phyloP scores from a whole-genome alignment of 2,329 filamentous ascomycete species.

The Colletotrichum caudatum region DNA sequence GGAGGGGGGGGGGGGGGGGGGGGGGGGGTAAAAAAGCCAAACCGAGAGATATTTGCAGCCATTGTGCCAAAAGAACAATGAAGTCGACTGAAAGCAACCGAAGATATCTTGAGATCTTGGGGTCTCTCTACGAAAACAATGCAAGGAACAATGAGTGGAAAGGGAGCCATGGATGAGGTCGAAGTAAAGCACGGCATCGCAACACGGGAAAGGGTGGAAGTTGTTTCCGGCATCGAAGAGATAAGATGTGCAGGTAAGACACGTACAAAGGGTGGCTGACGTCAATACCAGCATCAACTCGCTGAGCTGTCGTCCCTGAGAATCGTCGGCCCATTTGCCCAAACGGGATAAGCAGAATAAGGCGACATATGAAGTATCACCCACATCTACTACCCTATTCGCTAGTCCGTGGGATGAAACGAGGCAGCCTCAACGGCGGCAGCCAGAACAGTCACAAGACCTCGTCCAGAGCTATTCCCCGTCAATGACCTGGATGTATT shows the following conservation, averaged over 20 bases:
- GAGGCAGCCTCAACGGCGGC: constrained; percentile 33
- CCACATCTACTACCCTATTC: constrained; percentile 28
- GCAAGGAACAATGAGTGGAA: neutral
- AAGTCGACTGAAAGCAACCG: neutral
- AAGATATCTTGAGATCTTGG: neutral
- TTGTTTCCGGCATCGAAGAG: neutral
- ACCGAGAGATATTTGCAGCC: neutral
- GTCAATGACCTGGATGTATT: constrained; percentile 15
- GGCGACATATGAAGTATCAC: constrained; percentile 42
- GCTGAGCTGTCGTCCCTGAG: neutral
- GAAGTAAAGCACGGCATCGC: neutral
- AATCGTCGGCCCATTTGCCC: constrained; percentile 17
- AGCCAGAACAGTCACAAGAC: constrained; percentile 30
- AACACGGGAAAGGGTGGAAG: neutral
- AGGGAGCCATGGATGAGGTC: neutral
- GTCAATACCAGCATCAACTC: constrained; percentile 14
- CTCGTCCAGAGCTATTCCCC: constrained; percentile 4
- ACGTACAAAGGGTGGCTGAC: constrained; percentile 29
- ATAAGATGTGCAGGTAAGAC: neutral
- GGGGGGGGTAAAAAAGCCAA: too few relatives aligned
- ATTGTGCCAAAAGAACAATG: constrained; percentile 25
- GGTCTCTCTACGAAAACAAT: neutral
- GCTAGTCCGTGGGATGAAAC: constrained; percentile 36
- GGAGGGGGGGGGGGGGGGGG: neutral
- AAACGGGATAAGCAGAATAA: constrained; percentile 32